Conservation (phyloP, 345 rosid genomes). For the Rhizophora mangle region DNA sequence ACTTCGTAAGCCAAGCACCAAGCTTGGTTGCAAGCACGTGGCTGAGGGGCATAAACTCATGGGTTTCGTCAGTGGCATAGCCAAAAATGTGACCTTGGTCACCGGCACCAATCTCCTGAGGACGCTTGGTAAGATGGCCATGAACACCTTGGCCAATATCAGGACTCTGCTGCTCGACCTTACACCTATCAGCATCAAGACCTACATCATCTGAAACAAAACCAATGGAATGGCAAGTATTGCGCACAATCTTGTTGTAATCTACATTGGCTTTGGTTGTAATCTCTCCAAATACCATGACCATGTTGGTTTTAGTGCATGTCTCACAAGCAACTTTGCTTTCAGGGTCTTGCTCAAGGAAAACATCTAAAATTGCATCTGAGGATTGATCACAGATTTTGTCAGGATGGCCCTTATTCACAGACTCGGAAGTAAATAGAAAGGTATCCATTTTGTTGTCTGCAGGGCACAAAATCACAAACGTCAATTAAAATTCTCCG, state of each 20-base stretch:
- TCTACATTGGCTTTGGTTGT: slow-evolving; percentile 19
- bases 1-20: slow-evolving; percentile 21
- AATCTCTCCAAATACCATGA: slow-evolving; percentile 21
- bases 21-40: slow-evolving; percentile 25
- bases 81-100: slow-evolving; percentile 27
- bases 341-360: slow-evolving; percentile 22
- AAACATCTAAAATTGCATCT: slow-evolving; percentile 21
- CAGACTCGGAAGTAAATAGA: slow-evolving; percentile 20
- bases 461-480: not conserved
- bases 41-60: slow-evolving; percentile 21
- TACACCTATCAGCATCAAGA: slow-evolving; percentile 24
- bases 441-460: slow-evolving; percentile 11
- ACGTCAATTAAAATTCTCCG: no score
- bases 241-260: slow-evolving; percentile 16
- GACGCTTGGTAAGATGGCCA: slow-evolving; percentile 20
- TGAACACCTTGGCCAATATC: slow-evolving; percentile 24
- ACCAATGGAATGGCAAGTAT: slow-evolving; percentile 16
- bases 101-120: slow-evolving; percentile 24
- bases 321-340: slow-evolving; percentile 23
- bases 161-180: slow-evolving; percentile 25
- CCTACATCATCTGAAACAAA: slow-evolving; percentile 22
- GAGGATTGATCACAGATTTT: slow-evolving; percentile 22
- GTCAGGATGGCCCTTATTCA: slow-evolving; percentile 26
- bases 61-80: slow-evolving; percentile 23
- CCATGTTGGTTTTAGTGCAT: slow-evolving; percentile 21